Conservation (phyloP, 2,329 filamentous ascomycete genomes). For the Fusarium annulatum region DNA sequence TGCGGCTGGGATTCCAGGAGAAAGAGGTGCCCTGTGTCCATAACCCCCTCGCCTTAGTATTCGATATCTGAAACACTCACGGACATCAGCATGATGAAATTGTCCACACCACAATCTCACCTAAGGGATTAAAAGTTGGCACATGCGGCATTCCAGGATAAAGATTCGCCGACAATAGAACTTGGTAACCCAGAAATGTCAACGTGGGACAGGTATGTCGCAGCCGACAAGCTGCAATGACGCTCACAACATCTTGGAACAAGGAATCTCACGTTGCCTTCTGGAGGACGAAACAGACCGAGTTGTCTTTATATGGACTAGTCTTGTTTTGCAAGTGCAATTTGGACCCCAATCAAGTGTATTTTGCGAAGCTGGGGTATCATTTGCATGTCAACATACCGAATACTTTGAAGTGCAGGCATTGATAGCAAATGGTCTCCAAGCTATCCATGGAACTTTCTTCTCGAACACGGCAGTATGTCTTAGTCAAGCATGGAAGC, state of each 20-base stretch:
- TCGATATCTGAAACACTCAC: slow-evolving; percentile 30
- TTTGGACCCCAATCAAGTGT: slow-evolving; percentile 36
- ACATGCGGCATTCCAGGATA: slow-evolving; percentile 10
- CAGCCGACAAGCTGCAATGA: slow-evolving; percentile 35
- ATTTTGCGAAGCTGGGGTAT: slow-evolving; percentile 39
- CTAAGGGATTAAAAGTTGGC: slow-evolving; percentile 22
- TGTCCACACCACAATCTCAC: background rate
- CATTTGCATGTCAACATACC: slow-evolving; percentile 9
- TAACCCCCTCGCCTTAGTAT: slow-evolving; percentile 27
- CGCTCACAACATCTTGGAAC: slow-evolving; percentile 24
- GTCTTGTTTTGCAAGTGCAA: slow-evolving; percentile 43
- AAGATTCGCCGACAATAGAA: slow-evolving; percentile 15
- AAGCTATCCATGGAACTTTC: slow-evolving; percentile 28
- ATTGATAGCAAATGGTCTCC: slow-evolving; percentile 9
- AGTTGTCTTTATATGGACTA: slow-evolving; percentile 31
- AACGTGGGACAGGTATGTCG: slow-evolving; percentile 37
- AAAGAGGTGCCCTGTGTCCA: slow-evolving; percentile 10
- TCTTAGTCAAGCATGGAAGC: slow-evolving; percentile 37
- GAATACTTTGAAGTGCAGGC: slow-evolving; percentile 16
- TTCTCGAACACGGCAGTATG: slow-evolving; percentile 29
- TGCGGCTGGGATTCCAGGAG: slow-evolving; percentile 30
- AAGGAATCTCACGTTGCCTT: slow-evolving; percentile 20
- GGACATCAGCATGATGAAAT: slow-evolving; percentile 20
- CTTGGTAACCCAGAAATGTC: slow-evolving; percentile 30
- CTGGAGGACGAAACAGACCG: slow-evolving; percentile 14